Percentiles rank a stretch among this genome's conserved stretches.
These are phyloP conservation scores for Parmales sp. DNA, from an alignment of 108 stramenopile genomes.

Conservation along the genomic window DNA sequence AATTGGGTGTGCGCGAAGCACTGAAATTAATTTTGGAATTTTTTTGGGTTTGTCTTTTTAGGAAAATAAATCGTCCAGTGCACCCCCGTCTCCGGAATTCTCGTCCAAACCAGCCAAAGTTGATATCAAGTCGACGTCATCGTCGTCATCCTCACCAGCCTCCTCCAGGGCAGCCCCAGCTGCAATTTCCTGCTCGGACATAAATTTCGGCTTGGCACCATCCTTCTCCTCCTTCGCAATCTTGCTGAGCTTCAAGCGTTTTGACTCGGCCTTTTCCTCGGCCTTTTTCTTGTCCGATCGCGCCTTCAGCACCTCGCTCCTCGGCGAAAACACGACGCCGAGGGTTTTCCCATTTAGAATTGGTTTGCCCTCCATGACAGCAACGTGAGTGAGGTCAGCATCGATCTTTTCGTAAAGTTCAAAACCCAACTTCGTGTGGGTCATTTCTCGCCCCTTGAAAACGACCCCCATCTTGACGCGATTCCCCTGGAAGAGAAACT, in stretches of 20 bases:
- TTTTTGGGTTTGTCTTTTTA: too few relatives aligned
- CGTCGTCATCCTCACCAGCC: slow-evolving; percentile 14
- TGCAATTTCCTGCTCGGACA: neutral
- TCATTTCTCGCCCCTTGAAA: slow-evolving; percentile 69
- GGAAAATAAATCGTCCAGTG: too few relatives aligned
- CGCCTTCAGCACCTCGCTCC: slow-evolving; percentile 63
- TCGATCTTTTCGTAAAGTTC: slow-evolving; percentile 50
- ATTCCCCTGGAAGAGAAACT: slow-evolving; percentile 75
- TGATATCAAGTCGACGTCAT: slow-evolving; percentile 13
- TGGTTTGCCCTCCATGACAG: slow-evolving; percentile 53
- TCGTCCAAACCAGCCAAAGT: too few relatives aligned
- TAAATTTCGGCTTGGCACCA: neutral
- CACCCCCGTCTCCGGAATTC: too few relatives aligned
- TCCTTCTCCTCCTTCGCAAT: slow-evolving; percentile 18
- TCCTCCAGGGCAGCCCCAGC: neutral
- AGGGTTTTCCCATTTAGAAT: slow-evolving; percentile 61
- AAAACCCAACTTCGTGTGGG: slow-evolving; percentile 62
- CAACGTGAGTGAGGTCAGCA: slow-evolving; percentile 44
- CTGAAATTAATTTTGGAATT: too few relatives aligned
- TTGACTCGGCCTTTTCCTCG: slow-evolving; percentile 60
- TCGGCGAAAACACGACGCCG: slow-evolving; percentile 54
- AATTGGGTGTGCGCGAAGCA: too few relatives aligned
- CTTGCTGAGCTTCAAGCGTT: slow-evolving; percentile 40
- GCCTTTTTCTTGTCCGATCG: slow-evolving; percentile 53
- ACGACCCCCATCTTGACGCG: slow-evolving; percentile 69